phyloP scores from a whole-genome alignment of 805 yeast genomes.

The Saturnispora saitoi region DNA sequence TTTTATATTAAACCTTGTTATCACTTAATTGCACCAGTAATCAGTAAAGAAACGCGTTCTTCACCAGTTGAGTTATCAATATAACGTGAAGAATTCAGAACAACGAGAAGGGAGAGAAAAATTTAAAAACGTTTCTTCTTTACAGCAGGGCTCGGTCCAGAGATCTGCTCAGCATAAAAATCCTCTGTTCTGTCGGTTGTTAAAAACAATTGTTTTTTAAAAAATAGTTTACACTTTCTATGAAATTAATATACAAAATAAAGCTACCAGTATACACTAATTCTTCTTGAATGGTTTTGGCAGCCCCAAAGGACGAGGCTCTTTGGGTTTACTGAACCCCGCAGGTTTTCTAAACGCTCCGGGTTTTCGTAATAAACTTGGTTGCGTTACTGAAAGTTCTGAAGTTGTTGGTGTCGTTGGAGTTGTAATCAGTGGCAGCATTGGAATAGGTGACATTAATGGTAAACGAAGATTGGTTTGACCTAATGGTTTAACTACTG shows the following conservation, averaged over 20 bases:
- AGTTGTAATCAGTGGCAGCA: not conserved
- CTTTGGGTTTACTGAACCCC: not conserved
- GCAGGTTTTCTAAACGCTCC: slow-evolving; percentile 28
- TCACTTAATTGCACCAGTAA: not conserved
- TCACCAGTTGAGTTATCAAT: not conserved
- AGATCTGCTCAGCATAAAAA: not conserved
- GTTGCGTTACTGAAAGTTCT: slow-evolving; percentile 5
- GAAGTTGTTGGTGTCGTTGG: not conserved
- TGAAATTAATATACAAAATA: not conserved
- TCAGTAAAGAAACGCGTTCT: not conserved
- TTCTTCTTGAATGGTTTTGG: not conserved
- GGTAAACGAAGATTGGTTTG: not conserved
- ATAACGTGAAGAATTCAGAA: not conserved
- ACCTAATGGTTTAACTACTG: slow-evolving; percentile 7
- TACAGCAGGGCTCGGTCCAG: not conserved
- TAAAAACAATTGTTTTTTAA: not conserved
- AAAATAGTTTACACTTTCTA: not conserved
- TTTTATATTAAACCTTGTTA: not conserved
- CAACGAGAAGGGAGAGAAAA: not conserved
- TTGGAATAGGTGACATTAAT: not conserved
- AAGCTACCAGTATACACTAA: not conserved
- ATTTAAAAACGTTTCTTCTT: not conserved
- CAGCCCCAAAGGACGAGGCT: not conserved
- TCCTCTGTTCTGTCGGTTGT: not conserved
- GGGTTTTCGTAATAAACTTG: slow-evolving; percentile 24